Percentiles rank a stretch among this genome's conserved stretches.
phyloP scores from a whole-genome alignment of 2,329 filamentous ascomycete species.

The Stachybotrys echinatus region DNA sequence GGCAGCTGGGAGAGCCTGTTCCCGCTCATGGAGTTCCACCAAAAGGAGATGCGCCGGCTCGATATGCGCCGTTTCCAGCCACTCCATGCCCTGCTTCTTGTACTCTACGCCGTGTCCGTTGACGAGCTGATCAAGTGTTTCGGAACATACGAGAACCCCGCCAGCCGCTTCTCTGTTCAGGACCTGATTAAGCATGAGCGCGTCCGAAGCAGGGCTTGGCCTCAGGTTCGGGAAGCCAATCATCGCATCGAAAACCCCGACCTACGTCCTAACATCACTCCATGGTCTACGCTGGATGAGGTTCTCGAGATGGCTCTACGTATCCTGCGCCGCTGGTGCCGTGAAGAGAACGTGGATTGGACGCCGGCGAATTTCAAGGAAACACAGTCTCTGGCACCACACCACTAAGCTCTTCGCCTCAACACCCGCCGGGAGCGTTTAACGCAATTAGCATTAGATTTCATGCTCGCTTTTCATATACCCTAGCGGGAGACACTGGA shows the following conservation, averaged over 20 bases:
- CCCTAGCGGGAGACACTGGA: too few species aligned
- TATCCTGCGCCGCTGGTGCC: slow-evolving; percentile 37
- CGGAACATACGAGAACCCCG: slow-evolving; percentile 12
- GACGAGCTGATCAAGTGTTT: slow-evolving; percentile 40
- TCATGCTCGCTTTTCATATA: not conserved
- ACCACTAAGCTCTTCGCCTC: not conserved
- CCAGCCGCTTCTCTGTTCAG: slow-evolving; percentile 9
- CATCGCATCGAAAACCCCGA: slow-evolving; percentile 20
- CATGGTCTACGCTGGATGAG: slow-evolving; percentile 41
- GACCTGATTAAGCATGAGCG: slow-evolving; percentile 19
- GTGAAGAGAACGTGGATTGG: slow-evolving; percentile 41
- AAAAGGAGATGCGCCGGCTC: slow-evolving; percentile 31
- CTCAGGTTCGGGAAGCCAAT: slow-evolving; percentile 22
- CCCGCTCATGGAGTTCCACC: slow-evolving; percentile 35
- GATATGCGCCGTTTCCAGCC: slow-evolving; percentile 28
- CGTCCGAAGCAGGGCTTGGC: slow-evolving; percentile 19
- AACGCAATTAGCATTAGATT: not conserved
- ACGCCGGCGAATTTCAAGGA: slow-evolving; percentile 25
- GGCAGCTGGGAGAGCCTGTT: slow-evolving; percentile 37
- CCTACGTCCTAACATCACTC: slow-evolving; percentile 25
- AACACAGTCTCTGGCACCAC: slow-evolving; percentile 2
- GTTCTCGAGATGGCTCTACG: slow-evolving; percentile 30
- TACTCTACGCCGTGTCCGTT: slow-evolving; percentile 38
- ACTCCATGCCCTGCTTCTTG: slow-evolving; percentile 34
- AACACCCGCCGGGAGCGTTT: not conserved